These are phyloP conservation scores for Vinca minor DNA, from an alignment of 257 asterid species.

Conservation along the genomic window DNA sequence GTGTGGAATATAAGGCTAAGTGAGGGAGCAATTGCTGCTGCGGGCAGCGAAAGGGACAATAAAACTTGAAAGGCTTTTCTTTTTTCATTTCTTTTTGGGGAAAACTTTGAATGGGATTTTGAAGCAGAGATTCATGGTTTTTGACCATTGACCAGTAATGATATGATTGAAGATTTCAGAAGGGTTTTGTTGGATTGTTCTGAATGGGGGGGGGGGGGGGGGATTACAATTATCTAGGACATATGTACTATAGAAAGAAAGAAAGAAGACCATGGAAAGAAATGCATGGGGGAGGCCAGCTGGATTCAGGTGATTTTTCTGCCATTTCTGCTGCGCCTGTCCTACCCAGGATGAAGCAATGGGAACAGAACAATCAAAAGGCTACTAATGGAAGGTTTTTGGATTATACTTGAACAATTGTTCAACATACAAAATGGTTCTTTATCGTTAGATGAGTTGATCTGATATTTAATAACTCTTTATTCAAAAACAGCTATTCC, in stretches of 20 bases:
- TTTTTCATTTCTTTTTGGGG: too few relatives aligned
- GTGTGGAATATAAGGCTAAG: too few relatives aligned
- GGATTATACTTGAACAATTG: too few relatives aligned
- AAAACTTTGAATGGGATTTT: too few relatives aligned
- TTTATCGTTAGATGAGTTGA: too few relatives aligned
- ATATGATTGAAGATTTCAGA: background rate
- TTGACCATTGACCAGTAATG: slow-evolving; percentile 62
- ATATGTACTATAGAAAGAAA: slow-evolving; percentile 16
- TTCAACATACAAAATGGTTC: too few relatives aligned
- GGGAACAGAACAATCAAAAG: too few relatives aligned
- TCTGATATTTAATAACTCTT: too few relatives aligned
- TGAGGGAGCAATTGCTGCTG: background rate
- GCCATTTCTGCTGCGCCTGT: background rate
- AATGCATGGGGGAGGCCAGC: slow-evolving; percentile 14
- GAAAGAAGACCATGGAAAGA: background rate
- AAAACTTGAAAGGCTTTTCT: background rate
- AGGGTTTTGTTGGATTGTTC: background rate
- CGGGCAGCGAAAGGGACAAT: background rate
- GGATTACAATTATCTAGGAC: slow-evolving; percentile 6
- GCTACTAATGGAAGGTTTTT: too few relatives aligned
- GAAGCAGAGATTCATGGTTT: slow-evolving; percentile 30
- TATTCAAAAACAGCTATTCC: too few relatives aligned
- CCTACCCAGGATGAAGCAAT: too few relatives aligned
- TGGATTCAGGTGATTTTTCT: slow-evolving; percentile 18
- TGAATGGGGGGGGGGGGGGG: background rate